These are phyloP conservation scores for Ogataea ramenticola DNA, from an alignment of 805 yeast species.

Conservation along the genomic window DNA sequence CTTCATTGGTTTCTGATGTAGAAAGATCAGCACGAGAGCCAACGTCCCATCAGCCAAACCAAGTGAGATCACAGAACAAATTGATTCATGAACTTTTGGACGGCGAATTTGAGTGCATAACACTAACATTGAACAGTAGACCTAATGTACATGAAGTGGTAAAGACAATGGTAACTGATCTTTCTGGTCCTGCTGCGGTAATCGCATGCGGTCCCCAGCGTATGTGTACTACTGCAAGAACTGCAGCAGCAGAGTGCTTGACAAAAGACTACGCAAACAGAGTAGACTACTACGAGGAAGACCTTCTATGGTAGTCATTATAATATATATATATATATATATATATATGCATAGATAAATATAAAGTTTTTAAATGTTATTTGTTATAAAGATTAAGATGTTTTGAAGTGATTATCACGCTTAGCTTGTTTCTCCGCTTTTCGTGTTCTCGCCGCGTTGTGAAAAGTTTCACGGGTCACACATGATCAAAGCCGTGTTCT, in stretches of 20 bases:
- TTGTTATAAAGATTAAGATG: too few species aligned
- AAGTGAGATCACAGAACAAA: background rate
- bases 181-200: constrained; percentile 23
- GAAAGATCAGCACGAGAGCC: background rate
- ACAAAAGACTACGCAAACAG: constrained; percentile 11
- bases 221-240: constrained; percentile 26
- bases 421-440: too few species aligned
- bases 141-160: constrained; percentile 20
- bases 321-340: too few species aligned
- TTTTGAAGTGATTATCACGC: too few species aligned
- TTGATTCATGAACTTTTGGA: background rate
- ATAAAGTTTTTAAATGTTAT: too few species aligned
- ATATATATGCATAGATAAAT: too few species aligned
- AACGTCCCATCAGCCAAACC: background rate
- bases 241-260: constrained; percentile 23
- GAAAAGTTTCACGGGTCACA: too few species aligned
- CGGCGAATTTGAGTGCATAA: background rate
- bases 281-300: constrained; percentile 32
- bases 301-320: constrained; percentile 27
- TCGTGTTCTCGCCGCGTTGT: too few species aligned
- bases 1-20: too few species aligned
- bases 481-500: too few species aligned
- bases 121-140: constrained; percentile 13
- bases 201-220: constrained; percentile 31
- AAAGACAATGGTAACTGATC: constrained; percentile 8